Percentiles rank a stretch among this genome's conserved stretches.
Evolutionary conservation across 2,329 filamentous ascomycete genomes (phyloP).

Genomic region (Epichloe typhina): DNA sequence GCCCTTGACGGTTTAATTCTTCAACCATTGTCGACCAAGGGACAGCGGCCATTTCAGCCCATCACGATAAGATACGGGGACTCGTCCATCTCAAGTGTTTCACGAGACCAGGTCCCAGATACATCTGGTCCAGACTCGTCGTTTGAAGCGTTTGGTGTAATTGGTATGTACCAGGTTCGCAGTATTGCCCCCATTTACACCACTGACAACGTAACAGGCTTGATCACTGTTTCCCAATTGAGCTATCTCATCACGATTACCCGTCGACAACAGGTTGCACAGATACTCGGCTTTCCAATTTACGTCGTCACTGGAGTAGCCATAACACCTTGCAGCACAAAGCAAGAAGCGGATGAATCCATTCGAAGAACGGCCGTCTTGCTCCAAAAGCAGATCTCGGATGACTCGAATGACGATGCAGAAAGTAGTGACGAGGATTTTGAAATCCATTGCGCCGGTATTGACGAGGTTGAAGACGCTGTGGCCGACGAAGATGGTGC

Average conservation of each 20-base stretch:
- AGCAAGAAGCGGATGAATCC: slow-evolving; percentile 57
- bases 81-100: slow-evolving; percentile 29
- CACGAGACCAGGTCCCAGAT: slow-evolving; percentile 33
- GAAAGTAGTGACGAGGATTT: slow-evolving; percentile 37
- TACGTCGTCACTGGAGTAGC: slow-evolving; percentile 84
- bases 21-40: slow-evolving; percentile 53
- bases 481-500: slow-evolving; percentile 20
- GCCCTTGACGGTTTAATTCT: slow-evolving; percentile 73
- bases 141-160: slow-evolving; percentile 47
- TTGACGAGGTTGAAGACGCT: slow-evolving; percentile 32
- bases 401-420: slow-evolving; percentile 27
- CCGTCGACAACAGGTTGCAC: slow-evolving; percentile 74
- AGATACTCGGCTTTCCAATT: slow-evolving; percentile 67
- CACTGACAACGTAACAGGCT: slow-evolving; percentile 40
- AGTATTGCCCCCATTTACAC: slow-evolving; percentile 7
- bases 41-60: slow-evolving; percentile 40
- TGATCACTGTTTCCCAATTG: slow-evolving; percentile 68
- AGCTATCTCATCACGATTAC: slow-evolving; percentile 83
- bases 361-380: slow-evolving; percentile 46
- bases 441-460: slow-evolving; percentile 20
- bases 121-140: slow-evolving; percentile 30
- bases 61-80: slow-evolving; percentile 60
- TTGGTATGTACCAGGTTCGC: slow-evolving; percentile 27
- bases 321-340: slow-evolving; percentile 74
- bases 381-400: slow-evolving; percentile 24